These are phyloP conservation scores for Ustilago sp. DNA, from an alignment of 1,284 basidiomycete species.

Conservation along the genomic window DNA sequence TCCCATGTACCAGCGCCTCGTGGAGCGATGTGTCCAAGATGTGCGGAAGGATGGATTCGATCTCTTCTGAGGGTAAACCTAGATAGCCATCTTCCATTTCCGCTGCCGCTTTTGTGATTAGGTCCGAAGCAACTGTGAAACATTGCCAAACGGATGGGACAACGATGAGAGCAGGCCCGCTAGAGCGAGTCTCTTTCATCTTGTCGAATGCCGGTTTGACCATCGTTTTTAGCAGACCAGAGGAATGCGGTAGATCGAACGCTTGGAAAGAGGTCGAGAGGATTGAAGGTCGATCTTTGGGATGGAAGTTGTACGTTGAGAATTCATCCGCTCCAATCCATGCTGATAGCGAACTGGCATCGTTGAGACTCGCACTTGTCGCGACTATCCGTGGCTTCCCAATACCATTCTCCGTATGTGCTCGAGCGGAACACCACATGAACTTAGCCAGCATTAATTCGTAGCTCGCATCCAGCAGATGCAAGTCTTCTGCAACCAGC, in stretches of 20 bases:
- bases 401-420: not conserved
- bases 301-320: conserved; percentile 82
- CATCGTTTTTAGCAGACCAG: conserved; percentile 89
- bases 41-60: conserved; percentile 76
- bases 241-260: conserved; percentile 88
- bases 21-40: conserved; percentile 78
- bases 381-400: conserved; percentile 77
- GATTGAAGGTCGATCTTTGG: conserved; percentile 84
- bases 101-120: conserved; percentile 87
- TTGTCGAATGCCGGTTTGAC: conserved; percentile 83
- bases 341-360: conserved; percentile 81
- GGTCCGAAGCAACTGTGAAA: conserved; percentile 80
- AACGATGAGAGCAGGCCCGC: conserved; percentile 80
- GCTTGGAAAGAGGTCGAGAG: conserved; percentile 79
- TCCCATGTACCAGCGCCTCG: conserved; percentile 86
- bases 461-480: conserved; percentile 84
- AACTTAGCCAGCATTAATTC: conserved; percentile 80
- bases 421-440: conserved; percentile 29
- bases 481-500: conserved; percentile 86
- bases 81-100: conserved; percentile 80
- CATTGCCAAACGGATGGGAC: conserved; percentile 89
- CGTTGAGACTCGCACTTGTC: conserved; percentile 81
- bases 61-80: conserved; percentile 74
- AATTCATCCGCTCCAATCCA: conserved; percentile 83
- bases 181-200: conserved; percentile 72